Percentiles rank a stretch among this genome's conserved stretches.
phyloP scores from a whole-genome alignment of 2,329 filamentous ascomycete species.

The Paraphoma chrysanthemicola region DNA sequence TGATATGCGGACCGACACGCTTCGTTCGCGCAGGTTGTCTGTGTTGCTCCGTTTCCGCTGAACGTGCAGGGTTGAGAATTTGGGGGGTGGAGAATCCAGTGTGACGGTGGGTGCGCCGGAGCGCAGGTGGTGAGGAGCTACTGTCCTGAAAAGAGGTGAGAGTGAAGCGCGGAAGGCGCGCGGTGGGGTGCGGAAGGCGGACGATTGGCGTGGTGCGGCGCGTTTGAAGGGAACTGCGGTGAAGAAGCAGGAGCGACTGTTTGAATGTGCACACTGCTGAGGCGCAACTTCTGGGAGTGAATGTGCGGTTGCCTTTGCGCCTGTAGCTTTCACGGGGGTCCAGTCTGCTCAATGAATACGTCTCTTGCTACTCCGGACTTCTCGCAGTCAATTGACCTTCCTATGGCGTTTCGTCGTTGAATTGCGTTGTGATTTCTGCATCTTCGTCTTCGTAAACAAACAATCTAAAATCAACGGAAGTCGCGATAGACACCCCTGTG shows the following conservation, averaged over 20 bases:
- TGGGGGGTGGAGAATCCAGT: slow-evolving; percentile 36
- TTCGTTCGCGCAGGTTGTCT: slow-evolving; percentile 35
- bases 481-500: slow-evolving; percentile 4
- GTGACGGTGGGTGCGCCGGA: slow-evolving; percentile 24
- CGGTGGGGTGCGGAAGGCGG: background rate
- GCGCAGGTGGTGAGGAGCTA: slow-evolving; percentile 8
- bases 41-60: slow-evolving; percentile 38
- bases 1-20: slow-evolving; percentile 40
- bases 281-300: background rate
- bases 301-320: background rate
- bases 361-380: background rate
- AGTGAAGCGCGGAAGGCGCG: background rate
- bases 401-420: background rate
- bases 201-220: background rate
- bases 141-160: slow-evolving; percentile 11
- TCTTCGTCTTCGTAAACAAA: slow-evolving; percentile 4
- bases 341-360: background rate
- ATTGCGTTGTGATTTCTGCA: background rate
- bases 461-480: background rate
- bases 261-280: background rate
- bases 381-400: background rate
- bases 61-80: slow-evolving; percentile 33
- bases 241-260: background rate
- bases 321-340: background rate
- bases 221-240: background rate